These are phyloP conservation scores for Colletotrichum cereale DNA, from an alignment of 2,329 filamentous ascomycete species.

Conservation along the genomic window DNA sequence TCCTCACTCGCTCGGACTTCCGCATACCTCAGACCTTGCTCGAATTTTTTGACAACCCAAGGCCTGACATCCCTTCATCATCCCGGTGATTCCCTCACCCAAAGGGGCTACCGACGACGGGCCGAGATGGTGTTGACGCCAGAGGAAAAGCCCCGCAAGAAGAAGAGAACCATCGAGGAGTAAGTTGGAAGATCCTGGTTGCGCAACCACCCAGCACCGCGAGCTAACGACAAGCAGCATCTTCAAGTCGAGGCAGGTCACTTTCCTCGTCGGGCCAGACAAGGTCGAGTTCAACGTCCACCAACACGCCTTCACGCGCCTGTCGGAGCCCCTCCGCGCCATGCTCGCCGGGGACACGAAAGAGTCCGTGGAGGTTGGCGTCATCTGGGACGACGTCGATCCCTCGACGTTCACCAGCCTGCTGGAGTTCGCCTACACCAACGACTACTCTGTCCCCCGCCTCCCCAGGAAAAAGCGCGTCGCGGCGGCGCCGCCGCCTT, in stretches of 20 bases:
- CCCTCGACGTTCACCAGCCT: background rate
- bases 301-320: background rate
- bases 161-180: background rate
- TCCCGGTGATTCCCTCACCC: too few species aligned
- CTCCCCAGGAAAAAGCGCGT: background rate
- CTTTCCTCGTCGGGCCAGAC: constrained; percentile 6
- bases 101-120: background rate
- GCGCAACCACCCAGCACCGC: background rate
- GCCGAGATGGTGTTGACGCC: background rate
- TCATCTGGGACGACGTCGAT: background rate
- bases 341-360: background rate
- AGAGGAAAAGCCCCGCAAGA: background rate
- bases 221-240: background rate
- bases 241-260: background rate
- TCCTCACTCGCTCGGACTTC: background rate
- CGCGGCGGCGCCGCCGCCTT: background rate
- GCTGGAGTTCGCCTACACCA: background rate
- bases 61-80: background rate
- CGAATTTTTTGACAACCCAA: background rate
- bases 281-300: background rate
- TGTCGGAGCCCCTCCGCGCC: background rate
- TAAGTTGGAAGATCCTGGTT: background rate
- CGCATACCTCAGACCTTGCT: background rate
- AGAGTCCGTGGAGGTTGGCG: background rate
- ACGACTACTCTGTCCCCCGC: background rate